Base-by-base conservation (phyloP, 805 yeast species). In the Barnettozyma salicaria region DNA sequence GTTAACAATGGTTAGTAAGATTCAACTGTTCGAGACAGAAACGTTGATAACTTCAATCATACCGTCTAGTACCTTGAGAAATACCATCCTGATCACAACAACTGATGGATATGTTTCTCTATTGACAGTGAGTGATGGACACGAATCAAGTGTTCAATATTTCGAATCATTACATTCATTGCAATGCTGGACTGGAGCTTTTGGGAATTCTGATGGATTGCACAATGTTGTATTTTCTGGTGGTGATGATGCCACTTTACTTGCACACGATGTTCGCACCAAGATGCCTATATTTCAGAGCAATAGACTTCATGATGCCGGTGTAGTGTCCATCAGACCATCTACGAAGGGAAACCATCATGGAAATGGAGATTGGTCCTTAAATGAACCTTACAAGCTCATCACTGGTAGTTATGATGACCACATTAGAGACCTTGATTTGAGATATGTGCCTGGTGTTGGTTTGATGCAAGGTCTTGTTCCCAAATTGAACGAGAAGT, bases 341-440 rank as follows among this genome's bases (percentile, higher is more conserved):
- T 60, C 74, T 17, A 61, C 71, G 1, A 61, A 70, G 3, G 63
- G 63, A 37, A 64, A 44, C 36, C 44, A 44, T 7, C 45, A 56
- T n/a, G 53, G 58, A 2, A 35, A 45, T 5, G 49, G 60, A 1
- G 49, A 50, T 8, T 78, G 83, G 81, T 61, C 61, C 40, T 32
- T 42, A 1, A 43, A 46, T 10, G 61, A 63, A 24, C 74, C 77
- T 3, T 65, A 69, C 47, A 64, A 64, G 5, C 42, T 86, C 16
- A 78, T 85, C 79, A 87, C 97, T 0, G 98, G 98, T 0, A 82
- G 95, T 0, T 90, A 90, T 58, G 98, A 90, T 58, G 97, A 90
- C 52, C 57, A 71, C 39, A 58, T 92, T 33, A 67, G 88, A 36
- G 59, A 73, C 1, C 62, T 86, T 25, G 97, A 89, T 59, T 53